Evolutionary conservation across 2,329 filamentous ascomycete species (phyloP), one percentile per base, ranked within the genome.

Genomic region (Fusarium mangiferae): DNA sequence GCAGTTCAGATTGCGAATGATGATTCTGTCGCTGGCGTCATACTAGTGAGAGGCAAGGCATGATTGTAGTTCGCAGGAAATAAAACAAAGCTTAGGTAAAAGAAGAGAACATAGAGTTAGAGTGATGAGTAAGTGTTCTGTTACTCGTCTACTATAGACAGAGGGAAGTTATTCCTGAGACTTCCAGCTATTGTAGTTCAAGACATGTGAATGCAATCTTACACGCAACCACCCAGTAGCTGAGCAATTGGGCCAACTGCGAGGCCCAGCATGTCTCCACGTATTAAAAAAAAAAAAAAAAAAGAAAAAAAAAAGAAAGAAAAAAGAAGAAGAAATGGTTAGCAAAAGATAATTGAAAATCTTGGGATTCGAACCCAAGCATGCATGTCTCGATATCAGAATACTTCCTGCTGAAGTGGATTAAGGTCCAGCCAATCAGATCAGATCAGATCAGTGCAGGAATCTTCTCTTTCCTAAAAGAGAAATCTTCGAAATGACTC

Each of bases 401-500:
- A 26, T 28, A 10, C 4, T 2, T 33, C 28, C 6, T 8, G 46
- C 10, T 54, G 30, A 22, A 57, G 11, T 20, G 26, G 38, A 33
- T 9, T 9, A 57, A 46, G 57, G n/a, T 15, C 14, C 5, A 33
- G 15, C 51, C 35, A 30, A 52, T 33, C 17, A 38, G 26, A 49
- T 28, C 38, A 38, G 26, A 49, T 28, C 38, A 35, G 18, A 60
- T 28, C 9, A 30, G 7, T 2, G 3, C 24, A 28, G 30, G 17
- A 39, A 18, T 24, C 15, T n/a, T 28, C 13, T 7, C 20, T 24
- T 63, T 73, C 69, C 75, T 46, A 36, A 68, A 72, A 48, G 68
- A 42, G 77, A 73, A 70, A 56, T 48, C 41, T 22, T 39, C 63
- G 51, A 64, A 77, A 81, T 82, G 80, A 81, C 62, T 82, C 80